These are phyloP conservation scores for Knoxia roxburghii DNA, from an alignment of 257 asterid genomes.

Conservation along the genomic window DNA sequence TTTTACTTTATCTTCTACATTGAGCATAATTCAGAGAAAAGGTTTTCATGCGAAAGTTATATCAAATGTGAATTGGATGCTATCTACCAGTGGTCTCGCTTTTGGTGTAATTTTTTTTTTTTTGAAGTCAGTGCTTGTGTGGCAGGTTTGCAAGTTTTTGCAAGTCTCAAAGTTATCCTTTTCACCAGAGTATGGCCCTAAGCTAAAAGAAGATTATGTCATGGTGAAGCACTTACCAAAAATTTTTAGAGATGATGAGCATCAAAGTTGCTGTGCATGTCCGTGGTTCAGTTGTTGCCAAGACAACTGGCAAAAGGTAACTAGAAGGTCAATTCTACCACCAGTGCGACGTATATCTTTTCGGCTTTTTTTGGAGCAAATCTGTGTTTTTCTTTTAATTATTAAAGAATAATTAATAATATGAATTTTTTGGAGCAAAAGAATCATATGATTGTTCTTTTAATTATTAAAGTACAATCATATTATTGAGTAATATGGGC, in stretches of 20 bases:
- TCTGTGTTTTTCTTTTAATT: no score
- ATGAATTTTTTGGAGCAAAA: no score
- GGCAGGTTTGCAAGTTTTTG: constrained; percentile 89
- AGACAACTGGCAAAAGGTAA: constrained; percentile 77
- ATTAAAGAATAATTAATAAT: no score
- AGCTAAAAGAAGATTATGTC: constrained; percentile 84
- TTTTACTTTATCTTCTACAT: no score
- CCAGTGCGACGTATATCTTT: constrained; percentile 6
- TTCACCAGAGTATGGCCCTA: constrained; percentile 76
- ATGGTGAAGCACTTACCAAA: constrained; percentile 62
- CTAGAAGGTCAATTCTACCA: constrained; percentile 5
- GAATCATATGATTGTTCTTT: no score
- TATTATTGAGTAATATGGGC: neutral
- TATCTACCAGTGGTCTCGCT: neutral
- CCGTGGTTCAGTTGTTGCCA: constrained; percentile 58
- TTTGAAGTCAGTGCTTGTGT: constrained; percentile 14
- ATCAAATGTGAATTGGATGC: neutral
- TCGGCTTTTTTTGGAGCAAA: no score
- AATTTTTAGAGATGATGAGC: constrained; percentile 41
- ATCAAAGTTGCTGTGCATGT: constrained; percentile 51
- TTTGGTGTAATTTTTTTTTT: neutral
- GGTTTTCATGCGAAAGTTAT: neutral
- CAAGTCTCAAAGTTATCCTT: constrained; percentile 92
- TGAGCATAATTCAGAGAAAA: no score
- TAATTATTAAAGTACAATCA: neutral